Evolutionary conservation across 495 filamentous ascomycete genomes (phyloP).

Genomic region (Aspergillus leporis): DNA sequence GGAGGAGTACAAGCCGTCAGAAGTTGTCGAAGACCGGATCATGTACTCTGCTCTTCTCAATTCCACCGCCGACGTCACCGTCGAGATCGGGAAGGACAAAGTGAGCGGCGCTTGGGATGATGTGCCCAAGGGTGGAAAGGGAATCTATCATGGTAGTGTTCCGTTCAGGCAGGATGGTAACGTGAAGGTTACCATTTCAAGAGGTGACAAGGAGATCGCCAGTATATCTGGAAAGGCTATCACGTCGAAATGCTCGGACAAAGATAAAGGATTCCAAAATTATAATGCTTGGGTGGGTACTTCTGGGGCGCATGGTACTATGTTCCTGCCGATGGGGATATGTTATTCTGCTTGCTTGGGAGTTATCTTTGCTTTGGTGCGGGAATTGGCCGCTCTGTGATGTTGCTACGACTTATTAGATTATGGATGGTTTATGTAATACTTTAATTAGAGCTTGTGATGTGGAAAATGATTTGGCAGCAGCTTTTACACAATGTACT

Average conservation of each 20-base stretch:
- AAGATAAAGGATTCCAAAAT: slow-evolving; percentile 42
- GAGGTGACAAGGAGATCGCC: slow-evolving; percentile 26
- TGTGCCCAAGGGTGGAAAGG: slow-evolving; percentile 29
- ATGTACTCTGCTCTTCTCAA: slow-evolving; percentile 31
- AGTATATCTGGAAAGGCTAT: slow-evolving; percentile 45
- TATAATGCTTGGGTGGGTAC: slow-evolving; percentile 42
- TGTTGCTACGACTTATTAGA: too few relatives aligned
- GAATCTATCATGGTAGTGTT: slow-evolving; percentile 51
- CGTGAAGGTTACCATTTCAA: slow-evolving; percentile 48
- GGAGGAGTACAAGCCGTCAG: slow-evolving; percentile 14
- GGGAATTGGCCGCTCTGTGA: too few relatives aligned
- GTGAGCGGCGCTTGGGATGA: slow-evolving; percentile 36
- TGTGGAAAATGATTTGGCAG: too few relatives aligned
- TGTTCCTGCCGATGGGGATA: neutral
- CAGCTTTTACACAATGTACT: too few relatives aligned
- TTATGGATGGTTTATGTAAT: too few relatives aligned
- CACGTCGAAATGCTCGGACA: slow-evolving; percentile 34
- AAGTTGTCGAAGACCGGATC: slow-evolving; percentile 28
- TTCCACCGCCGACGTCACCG: slow-evolving; percentile 33
- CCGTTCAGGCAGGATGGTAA: slow-evolving; percentile 47
- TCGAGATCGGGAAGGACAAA: slow-evolving; percentile 47
- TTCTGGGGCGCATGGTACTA: neutral
- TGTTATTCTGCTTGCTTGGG: neutral
- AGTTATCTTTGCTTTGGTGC: neutral
- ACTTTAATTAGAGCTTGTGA: too few relatives aligned